Evolutionary conservation across 331 rosid genomes (phyloP).

Genomic region (Quercus tomentella): DNA sequence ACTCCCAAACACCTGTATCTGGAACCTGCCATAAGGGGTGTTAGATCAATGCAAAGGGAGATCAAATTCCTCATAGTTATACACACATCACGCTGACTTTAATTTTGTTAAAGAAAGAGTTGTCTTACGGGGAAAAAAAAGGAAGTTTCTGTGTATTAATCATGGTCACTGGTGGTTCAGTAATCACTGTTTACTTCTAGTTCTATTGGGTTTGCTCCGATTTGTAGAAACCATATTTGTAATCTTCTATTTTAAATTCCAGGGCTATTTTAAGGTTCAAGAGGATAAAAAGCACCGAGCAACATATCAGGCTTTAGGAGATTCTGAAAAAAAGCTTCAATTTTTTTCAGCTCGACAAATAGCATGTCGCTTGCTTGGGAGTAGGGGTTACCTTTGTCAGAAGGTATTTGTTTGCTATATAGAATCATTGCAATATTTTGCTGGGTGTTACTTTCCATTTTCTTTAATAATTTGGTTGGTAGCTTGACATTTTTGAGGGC

Average conservation of each 20-base stretch:
- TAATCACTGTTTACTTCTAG: background rate
- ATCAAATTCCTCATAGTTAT: background rate
- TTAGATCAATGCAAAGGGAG: background rate
- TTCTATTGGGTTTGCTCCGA: background rate
- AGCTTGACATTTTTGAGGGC: background rate
- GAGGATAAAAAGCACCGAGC: conserved; percentile 91
- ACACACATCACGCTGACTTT: background rate
- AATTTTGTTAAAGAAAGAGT: background rate
- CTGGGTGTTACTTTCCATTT: background rate
- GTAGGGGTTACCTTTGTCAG: conserved; percentile 89
- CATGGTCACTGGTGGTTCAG: background rate
- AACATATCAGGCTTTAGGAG: conserved; percentile 63
- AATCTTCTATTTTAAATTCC: conserved; percentile 7
- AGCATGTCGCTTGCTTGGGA: conserved; percentile 92
- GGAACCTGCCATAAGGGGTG: background rate
- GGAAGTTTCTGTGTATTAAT: background rate
- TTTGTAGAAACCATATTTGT: background rate
- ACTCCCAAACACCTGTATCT: background rate
- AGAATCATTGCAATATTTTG: background rate
- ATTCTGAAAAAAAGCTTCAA: conserved; percentile 74
- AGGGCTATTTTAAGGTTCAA: conserved; percentile 57
- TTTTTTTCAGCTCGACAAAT: conserved; percentile 87
- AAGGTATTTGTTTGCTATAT: conserved; percentile 47
- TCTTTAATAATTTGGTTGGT: background rate
- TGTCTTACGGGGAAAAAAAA: background rate